Evolutionary conservation across 2,329 filamentous ascomycete species (phyloP).

Genomic region (Arthrinium phaeospermum): DNA sequence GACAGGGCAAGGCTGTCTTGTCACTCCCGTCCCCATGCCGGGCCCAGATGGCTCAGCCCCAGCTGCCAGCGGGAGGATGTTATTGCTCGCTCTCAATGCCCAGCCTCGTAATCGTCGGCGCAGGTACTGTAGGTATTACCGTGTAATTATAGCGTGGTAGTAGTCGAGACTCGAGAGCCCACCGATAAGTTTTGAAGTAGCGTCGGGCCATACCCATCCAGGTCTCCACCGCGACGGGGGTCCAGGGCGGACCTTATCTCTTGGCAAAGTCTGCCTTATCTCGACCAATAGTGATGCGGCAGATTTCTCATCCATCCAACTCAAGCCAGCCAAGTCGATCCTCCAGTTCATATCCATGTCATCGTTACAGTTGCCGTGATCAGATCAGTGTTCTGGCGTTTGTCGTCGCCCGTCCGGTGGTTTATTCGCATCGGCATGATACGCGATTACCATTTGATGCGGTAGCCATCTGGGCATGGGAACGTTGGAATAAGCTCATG

Average conservation of each 20-base stretch:
- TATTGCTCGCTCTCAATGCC: background rate
- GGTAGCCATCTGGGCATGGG: background rate
- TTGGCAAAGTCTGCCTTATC: constrained; percentile 21
- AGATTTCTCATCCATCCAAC: constrained; percentile 17
- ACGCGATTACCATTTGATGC: too few relatives aligned
- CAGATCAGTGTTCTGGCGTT: background rate
- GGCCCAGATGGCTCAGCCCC: background rate
- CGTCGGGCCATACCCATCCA: background rate
- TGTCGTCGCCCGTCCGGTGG: background rate
- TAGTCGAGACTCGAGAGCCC: background rate
- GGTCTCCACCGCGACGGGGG: background rate
- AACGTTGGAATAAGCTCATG: constrained; percentile 20
- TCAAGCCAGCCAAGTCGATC: background rate
- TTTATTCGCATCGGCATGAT: background rate
- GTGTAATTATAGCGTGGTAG: background rate
- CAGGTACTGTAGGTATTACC: background rate
- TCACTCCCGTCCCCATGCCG: background rate
- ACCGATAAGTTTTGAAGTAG: background rate
- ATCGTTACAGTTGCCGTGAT: background rate
- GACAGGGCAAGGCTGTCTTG: constrained; percentile 5
- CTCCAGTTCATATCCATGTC: background rate
- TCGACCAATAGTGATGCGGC: constrained; percentile 5
- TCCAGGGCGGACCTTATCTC: constrained; percentile 19
- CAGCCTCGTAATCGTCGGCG: background rate
- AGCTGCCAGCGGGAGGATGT: background rate